Percentiles rank a stretch among this genome's conserved stretches.
These are phyloP conservation scores for Ophiocordyceps camponoti-saundersi DNA, from an alignment of 2,329 filamentous ascomycete genomes.

Conservation along the genomic window DNA sequence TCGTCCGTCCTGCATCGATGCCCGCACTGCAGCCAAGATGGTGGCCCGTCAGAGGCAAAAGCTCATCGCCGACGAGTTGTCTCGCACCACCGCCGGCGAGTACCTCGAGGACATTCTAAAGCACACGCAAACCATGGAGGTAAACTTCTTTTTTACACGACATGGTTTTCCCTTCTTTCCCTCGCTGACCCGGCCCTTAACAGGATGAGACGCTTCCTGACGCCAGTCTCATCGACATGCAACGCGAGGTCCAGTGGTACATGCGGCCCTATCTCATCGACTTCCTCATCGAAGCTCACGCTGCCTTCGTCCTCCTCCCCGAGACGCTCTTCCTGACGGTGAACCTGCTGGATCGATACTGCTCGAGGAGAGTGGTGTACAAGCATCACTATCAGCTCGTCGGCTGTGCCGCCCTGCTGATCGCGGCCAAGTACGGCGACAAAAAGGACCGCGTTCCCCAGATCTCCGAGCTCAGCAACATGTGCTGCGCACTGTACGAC, in stretches of 20 bases:
- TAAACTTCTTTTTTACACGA: constrained; percentile 14
- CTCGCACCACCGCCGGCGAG: constrained; percentile 68
- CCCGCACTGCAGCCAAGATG: constrained; percentile 61
- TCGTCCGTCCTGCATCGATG: constrained; percentile 38
- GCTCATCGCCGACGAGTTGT: constrained; percentile 77
- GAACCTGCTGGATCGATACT: constrained; percentile 94
- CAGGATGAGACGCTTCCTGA: constrained; percentile 78
- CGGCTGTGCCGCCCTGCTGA: constrained; percentile 86
- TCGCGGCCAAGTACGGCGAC: constrained; percentile 96
- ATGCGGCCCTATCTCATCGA: constrained; percentile 97
- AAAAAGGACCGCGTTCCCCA: constrained; percentile 98
- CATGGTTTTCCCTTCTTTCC: no score
- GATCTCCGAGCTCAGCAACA: constrained; percentile 91
- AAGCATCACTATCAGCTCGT: constrained; percentile 98
- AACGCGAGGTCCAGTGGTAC: constrained; percentile 98
- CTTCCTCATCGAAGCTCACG: constrained; percentile 93
- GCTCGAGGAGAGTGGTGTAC: constrained; percentile 92
- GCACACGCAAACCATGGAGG: constrained; percentile 94
- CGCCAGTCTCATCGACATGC: constrained; percentile 95
- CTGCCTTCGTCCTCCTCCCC: constrained; percentile 81
- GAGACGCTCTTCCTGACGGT: constrained; percentile 92
- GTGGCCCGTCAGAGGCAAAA: constrained; percentile 72
- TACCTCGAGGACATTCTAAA: constrained; percentile 88
- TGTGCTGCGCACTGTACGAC: constrained; percentile 97
- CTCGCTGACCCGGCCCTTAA: constrained; percentile 8